Base-by-base conservation (phyloP, 2,329 filamentous ascomycete genomes). In the Fusarium neocosmosporiellum region DNA sequence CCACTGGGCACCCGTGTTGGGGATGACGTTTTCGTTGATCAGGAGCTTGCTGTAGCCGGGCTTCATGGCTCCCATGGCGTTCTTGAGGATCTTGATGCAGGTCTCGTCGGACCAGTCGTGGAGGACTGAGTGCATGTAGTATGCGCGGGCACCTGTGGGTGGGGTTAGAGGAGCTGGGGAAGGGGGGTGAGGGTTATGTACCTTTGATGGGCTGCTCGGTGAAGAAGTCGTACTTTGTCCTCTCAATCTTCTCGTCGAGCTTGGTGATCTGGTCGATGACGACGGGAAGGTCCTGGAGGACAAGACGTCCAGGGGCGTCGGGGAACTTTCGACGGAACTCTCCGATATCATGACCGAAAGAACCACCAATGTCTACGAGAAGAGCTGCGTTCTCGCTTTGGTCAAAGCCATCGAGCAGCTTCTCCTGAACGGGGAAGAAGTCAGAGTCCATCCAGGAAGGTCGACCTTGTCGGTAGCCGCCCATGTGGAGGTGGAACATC, bases 201-300 rank as follows among this genome's bases (percentile, higher is more conserved):
- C 83, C 83, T 66, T 85, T 84, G 8, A 88, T 71, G 0, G 83
- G 85, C 70, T 88, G 85, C 54, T 83, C 80, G 0, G 79, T 84
- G 64, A 83, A 83, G 64, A 88, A 88, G 68, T 88, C 83, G 65
- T 88, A 81, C 3, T 74, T 75, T 80, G 86, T 82, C 5, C 70
- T 64, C 59, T 80, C 75, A 39, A 85, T 82, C 5, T 60, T 64
- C 1, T 24, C 14, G 41, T 80, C 77, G 0, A 83, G 71, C 3
- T 78, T 67, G 24, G 76, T 65, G 22, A 81, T 79, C 58, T 82
- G 75, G 8, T 64, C 70, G 24, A 84, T 80, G 7, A 88, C 83
- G 4, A 79, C 75, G 0, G 83, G 80, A 7, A 85, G 78, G 67
- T 89, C 88, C 70, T 89, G 86, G 0, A 89, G 77, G 1, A 89